phyloP scores from a whole-genome alignment of 805 yeast species.

The Cyberlindnera japonica region DNA sequence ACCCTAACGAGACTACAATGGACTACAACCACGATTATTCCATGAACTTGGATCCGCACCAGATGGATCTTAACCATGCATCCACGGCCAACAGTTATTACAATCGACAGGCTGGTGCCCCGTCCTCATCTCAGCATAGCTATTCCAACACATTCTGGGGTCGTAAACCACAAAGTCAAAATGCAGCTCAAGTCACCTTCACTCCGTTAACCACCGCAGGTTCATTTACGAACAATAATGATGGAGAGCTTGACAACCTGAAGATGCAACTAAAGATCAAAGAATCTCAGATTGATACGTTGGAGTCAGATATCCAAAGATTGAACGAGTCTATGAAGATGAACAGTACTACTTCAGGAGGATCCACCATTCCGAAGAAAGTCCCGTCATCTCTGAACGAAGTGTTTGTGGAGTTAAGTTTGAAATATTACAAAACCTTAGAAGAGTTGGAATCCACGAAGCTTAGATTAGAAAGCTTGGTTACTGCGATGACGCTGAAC shows the following conservation, averaged over 20 bases:
- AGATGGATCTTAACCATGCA: constrained; percentile 15
- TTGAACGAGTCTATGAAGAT: constrained; percentile 28
- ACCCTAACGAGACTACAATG: background rate
- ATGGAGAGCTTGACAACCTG: constrained; percentile 34
- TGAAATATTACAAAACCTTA: constrained; percentile 42
- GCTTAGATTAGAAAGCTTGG: constrained; percentile 55
- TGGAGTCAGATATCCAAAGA: constrained; percentile 42
- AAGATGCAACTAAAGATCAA: constrained; percentile 52
- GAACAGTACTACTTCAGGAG: background rate
- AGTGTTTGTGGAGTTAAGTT: constrained; percentile 46
- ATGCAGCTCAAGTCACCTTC: background rate
- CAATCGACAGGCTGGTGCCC: constrained; percentile 2
- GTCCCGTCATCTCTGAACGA: constrained; percentile 44
- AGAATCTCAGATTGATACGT: constrained; percentile 44
- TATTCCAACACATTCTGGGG: constrained; percentile 14
- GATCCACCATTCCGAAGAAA: constrained; percentile 2
- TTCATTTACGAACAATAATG: background rate
- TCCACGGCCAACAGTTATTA: constrained; percentile 10
- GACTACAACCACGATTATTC: background rate
- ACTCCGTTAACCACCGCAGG: constrained; percentile 5
- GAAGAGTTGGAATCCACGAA: constrained; percentile 61
- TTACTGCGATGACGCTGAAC: constrained; percentile 51
- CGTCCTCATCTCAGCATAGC: constrained; percentile 7
- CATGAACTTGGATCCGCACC: constrained; percentile 6
- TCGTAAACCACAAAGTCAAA: constrained; percentile 8